Evolutionary conservation across 305 asterid genomes (phyloP).

Genomic region (Fraxinus ornus): DNA sequence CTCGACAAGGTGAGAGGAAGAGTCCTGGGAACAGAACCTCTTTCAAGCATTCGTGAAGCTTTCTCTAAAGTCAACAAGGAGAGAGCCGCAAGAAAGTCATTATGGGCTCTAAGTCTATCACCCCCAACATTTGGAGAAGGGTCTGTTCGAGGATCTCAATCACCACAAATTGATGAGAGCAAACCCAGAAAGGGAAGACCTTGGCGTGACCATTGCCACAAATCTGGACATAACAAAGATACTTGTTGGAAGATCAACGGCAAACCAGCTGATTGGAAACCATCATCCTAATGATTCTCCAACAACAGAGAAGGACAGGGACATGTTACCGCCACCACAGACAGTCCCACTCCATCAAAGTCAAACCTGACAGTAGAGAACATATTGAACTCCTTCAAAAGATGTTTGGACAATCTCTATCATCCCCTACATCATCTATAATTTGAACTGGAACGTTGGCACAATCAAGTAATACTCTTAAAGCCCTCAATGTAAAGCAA

Average conservation of each 20-base stretch:
- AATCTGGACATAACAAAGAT: not conserved
- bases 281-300: not conserved
- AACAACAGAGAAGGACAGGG: not conserved
- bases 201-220: not conserved
- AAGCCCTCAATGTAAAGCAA: not conserved
- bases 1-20: not conserved
- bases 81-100: not conserved
- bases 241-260: not conserved
- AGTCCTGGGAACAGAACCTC: too few species aligned
- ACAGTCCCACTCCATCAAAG: not conserved
- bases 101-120: not conserved
- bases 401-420: not conserved
- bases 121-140: not conserved
- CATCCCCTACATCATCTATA: not conserved
- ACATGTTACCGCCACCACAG: not conserved
- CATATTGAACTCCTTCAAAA: not conserved
- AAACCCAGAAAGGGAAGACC: not conserved
- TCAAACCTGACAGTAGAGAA: not conserved
- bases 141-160: not conserved
- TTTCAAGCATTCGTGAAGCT: not conserved
- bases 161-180: not conserved
- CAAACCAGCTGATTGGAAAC: not conserved
- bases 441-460: not conserved
- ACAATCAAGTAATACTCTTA: not conserved
- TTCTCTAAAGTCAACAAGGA: not conserved